Evolutionary conservation across 306 rosid species (phyloP).

Genomic region (Rosa multiflora): DNA sequence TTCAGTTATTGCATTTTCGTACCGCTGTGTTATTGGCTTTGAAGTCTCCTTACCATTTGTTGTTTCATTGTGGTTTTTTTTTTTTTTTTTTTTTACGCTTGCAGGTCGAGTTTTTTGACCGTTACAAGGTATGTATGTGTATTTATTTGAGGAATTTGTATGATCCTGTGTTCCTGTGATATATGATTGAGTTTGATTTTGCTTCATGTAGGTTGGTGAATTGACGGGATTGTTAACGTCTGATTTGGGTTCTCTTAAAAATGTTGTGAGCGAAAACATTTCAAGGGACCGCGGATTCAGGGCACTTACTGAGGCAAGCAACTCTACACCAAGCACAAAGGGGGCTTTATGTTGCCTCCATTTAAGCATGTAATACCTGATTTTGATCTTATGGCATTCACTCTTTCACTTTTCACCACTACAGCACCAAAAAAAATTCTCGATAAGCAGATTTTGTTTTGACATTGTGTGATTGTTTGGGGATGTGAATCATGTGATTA

Average conservation of each 20-base stretch:
- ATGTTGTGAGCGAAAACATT: constrained; percentile 74
- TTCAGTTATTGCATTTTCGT: neutral
- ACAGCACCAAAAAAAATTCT: neutral
- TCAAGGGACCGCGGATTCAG: constrained; percentile 98
- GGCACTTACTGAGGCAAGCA: constrained; percentile 99
- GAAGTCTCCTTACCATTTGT: no score
- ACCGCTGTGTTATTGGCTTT: neutral
- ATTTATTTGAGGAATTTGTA: constrained; percentile 1
- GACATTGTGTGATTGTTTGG: constrained; percentile 3
- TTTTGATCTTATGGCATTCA: constrained; percentile 18
- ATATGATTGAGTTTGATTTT: constrained; percentile 39
- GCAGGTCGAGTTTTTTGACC: constrained; percentile 94
- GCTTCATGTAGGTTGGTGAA: constrained; percentile 73
- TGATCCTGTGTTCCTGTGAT: constrained; percentile 4
- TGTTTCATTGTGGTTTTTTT: constrained; percentile 4
- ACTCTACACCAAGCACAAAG: constrained; percentile 85
- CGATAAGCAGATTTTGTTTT: neutral
- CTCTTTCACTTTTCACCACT: constrained; percentile 5
- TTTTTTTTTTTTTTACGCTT: constrained; percentile 13
- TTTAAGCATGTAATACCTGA: constrained; percentile 44
- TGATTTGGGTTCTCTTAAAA: constrained; percentile 83
- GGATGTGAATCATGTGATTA: constrained; percentile 5
- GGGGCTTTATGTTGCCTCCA: constrained; percentile 82
- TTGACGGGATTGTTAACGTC: constrained; percentile 89
- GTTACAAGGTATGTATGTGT: constrained; percentile 66